These are phyloP conservation scores for Cladophialophora chaetospira DNA, from an alignment of 2,329 filamentous ascomycete species.

Conservation along the genomic window DNA sequence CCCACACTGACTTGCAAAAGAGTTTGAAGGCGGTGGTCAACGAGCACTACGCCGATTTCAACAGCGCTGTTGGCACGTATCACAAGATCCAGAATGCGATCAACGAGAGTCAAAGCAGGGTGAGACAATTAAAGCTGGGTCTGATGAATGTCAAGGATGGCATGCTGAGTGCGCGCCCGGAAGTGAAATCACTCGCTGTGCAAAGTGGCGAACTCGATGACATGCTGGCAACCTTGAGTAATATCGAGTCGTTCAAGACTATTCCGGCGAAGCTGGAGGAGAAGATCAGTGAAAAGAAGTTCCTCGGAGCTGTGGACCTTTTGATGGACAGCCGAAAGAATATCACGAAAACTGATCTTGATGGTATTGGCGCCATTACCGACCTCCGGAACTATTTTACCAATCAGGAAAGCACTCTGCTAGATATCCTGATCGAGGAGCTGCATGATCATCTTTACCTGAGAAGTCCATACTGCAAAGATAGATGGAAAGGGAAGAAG, in stretches of 20 bases:
- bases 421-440: conserved; percentile 96
- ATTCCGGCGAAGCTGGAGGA: conserved; percentile 93
- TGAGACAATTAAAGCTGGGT: conserved; percentile 80
- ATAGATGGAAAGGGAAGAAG: conserved; percentile 81
- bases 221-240: conserved; percentile 77
- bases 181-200: conserved; percentile 84
- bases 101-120: conserved; percentile 80
- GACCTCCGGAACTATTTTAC: conserved; percentile 85
- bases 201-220: conserved; percentile 89
- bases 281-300: conserved; percentile 93
- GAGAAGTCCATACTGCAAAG: conserved; percentile 95
- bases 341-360: conserved; percentile 83
- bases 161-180: conserved; percentile 81
- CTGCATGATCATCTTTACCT: conserved; percentile 96
- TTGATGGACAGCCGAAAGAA: conserved; percentile 83
- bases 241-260: conserved; percentile 83
- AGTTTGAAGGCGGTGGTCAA: conserved; percentile 95
- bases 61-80: conserved; percentile 97
- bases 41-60: conserved; percentile 98
- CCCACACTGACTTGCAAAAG: conserved; percentile 85
- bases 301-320: conserved; percentile 88
- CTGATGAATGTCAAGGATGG: conserved; percentile 77
- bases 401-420: conserved; percentile 88
- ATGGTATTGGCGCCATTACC: conserved; percentile 83
- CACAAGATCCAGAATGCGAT: conserved; percentile 98